These are phyloP conservation scores for Lyophyllum decastes DNA, from an alignment of 768 basidiomycete genomes.

Conservation along the genomic window DNA sequence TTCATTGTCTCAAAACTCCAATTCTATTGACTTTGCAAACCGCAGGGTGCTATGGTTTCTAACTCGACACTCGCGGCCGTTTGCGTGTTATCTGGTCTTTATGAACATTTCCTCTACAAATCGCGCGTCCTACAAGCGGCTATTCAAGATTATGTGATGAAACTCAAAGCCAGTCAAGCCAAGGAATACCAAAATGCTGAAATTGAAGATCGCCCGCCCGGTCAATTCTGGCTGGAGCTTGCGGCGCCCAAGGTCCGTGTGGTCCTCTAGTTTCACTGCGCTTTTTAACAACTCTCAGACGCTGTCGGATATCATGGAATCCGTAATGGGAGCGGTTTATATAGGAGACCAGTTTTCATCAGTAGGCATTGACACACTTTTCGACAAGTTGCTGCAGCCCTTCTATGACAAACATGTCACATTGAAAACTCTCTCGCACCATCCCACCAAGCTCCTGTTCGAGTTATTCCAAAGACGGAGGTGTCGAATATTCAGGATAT, in stretches of 20 bases:
- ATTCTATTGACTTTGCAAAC: too few species aligned
- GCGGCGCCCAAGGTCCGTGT: conserved; percentile 73
- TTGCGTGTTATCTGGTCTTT: conserved; percentile 68
- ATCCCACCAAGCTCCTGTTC: conserved; percentile 75
- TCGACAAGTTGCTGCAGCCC: conserved; percentile 67
- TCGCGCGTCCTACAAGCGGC: conserved; percentile 49
- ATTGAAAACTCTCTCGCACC: conserved; percentile 69
- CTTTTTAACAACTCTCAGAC: conserved; percentile 44
- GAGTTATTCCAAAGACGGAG: conserved; percentile 74
- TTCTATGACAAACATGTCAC: conserved; percentile 80
- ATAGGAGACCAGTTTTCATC: conserved; percentile 73
- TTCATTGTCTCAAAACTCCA: background rate
- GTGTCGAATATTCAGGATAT: conserved; percentile 65
- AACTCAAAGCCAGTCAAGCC: conserved; percentile 44
- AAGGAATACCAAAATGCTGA: conserved; percentile 50
- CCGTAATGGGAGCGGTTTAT: conserved; percentile 77
- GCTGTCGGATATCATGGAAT: conserved; percentile 80
- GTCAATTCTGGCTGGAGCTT: conserved; percentile 79
- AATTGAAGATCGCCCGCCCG: conserved; percentile 50
- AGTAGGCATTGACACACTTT: conserved; percentile 62
- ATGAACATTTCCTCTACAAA: conserved; percentile 60
- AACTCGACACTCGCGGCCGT: conserved; percentile 77
- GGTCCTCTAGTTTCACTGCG: background rate
- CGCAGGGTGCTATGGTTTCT: conserved; percentile 82
- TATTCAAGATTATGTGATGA: conserved; percentile 54